Evolutionary conservation across 2,329 filamentous ascomycete species (phyloP).

Genomic region (Aspergillus sp.): DNA sequence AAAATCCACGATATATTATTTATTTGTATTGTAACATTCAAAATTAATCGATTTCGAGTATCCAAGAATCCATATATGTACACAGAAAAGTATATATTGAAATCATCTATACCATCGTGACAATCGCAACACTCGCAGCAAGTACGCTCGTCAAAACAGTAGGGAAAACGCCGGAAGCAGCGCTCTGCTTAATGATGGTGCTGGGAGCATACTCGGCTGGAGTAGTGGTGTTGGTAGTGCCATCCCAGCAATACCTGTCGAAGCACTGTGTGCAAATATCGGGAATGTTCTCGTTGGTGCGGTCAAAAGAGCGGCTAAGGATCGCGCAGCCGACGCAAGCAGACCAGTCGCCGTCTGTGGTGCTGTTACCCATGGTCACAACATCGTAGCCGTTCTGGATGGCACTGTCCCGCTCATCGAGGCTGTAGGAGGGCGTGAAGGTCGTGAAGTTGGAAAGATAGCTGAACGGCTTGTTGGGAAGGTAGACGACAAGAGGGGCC

Average conservation of each 20-base stretch:
- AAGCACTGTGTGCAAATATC: conserved; percentile 76
- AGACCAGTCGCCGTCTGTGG: conserved; percentile 72
- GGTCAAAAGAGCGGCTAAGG: conserved; percentile 70
- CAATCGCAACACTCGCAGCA: conserved; percentile 4
- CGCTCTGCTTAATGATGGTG: not conserved
- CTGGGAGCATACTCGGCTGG: conserved; percentile 13
- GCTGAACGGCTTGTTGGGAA: conserved; percentile 82
- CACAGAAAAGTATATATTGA: not conserved
- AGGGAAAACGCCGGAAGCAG: not conserved
- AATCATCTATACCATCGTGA: conserved; percentile 4
- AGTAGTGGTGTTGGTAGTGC: conserved; percentile 53
- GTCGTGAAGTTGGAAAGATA: conserved; percentile 77
- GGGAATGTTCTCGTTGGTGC: conserved; percentile 69
- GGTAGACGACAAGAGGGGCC: conserved; percentile 70
- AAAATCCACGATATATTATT: not conserved
- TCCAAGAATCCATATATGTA: not conserved
- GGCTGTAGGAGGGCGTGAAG: conserved; percentile 65
- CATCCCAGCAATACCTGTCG: conserved; percentile 86
- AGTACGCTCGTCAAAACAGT: not conserved
- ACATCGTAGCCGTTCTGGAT: conserved; percentile 84
- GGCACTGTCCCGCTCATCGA: conserved; percentile 70
- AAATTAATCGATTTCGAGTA: not conserved
- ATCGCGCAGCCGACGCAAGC: conserved; percentile 87
- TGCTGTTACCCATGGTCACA: conserved; percentile 79
- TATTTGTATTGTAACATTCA: not conserved